Evolutionary conservation across 2,329 filamentous ascomycete species (phyloP).

Genomic region (Juglanconis sp.): DNA sequence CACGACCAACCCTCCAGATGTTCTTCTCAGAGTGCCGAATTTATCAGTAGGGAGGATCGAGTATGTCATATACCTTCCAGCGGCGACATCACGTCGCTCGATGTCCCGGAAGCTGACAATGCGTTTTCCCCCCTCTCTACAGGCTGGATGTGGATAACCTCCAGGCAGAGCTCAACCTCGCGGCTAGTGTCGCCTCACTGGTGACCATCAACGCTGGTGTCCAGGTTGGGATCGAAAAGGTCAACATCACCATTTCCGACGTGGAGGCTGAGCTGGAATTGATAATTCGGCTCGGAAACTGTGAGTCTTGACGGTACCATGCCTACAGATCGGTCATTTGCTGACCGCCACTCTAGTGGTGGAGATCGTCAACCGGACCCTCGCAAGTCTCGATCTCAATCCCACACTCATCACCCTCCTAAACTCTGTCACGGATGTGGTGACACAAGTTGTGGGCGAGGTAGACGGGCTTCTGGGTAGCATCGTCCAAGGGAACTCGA

Average conservation of each 20-base stretch:
- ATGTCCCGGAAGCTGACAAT: neutral
- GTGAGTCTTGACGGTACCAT: neutral
- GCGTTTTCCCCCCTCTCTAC: neutral
- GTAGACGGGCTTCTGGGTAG: constrained; percentile 58
- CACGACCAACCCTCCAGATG: constrained; percentile 47
- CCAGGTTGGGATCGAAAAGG: constrained; percentile 43
- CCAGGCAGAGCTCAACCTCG: constrained; percentile 56
- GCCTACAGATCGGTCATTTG: neutral
- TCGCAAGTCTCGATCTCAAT: constrained; percentile 57
- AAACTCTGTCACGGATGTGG: constrained; percentile 49
- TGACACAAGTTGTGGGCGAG: constrained; percentile 51
- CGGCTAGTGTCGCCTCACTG: constrained; percentile 56
- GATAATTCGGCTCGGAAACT: constrained; percentile 55
- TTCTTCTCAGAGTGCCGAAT: constrained; percentile 55
- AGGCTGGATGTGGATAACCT: constrained; percentile 55
- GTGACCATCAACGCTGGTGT: constrained; percentile 55
- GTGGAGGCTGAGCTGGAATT: constrained; percentile 58
- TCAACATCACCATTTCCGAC: constrained; percentile 61
- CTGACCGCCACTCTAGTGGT: constrained; percentile 36
- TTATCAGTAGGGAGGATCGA: constrained; percentile 58
- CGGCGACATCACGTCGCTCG: too few species aligned
- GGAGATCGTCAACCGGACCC: constrained; percentile 58
- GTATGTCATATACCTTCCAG: constrained; percentile 3
- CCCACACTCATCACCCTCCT: constrained; percentile 56
- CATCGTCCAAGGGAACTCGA: constrained; percentile 53